Conservation (phyloP, 2,329 filamentous ascomycete genomes). For the Colletotrichum sp. region DNA sequence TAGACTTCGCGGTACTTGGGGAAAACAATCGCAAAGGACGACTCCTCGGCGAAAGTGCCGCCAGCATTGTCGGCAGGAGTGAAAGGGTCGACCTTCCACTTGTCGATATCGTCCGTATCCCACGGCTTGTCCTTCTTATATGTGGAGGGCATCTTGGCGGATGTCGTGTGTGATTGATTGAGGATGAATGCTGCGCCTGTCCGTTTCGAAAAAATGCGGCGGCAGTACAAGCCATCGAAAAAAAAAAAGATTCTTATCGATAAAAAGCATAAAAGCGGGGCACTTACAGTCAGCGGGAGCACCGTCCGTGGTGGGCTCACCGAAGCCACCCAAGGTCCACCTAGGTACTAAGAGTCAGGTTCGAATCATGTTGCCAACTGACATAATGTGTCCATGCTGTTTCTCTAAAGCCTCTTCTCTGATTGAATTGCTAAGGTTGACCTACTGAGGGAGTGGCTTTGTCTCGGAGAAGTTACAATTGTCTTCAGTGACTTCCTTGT, state of each 20-base stretch:
- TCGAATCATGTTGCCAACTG: neutral
- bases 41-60: conserved; percentile 91
- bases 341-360: neutral
- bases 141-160: conserved; percentile 76
- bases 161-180: neutral
- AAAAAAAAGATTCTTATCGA: conserved; percentile 1
- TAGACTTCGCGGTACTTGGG: conserved; percentile 97
- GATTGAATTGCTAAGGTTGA: neutral
- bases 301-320: too few relatives aligned
- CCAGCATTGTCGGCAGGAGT: conserved; percentile 83
- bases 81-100: conserved; percentile 93
- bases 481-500: neutral
- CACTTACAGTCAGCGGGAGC: neutral
- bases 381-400: neutral
- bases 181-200: neutral
- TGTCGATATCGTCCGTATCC: conserved; percentile 97
- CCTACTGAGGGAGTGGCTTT: accelerated
- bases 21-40: conserved; percentile 85
- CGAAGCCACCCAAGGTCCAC: neutral
- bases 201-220: neutral
- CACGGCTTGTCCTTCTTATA: conserved; percentile 90
- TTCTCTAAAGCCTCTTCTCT: neutral
- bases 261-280: neutral
- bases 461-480: neutral
- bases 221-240: neutral